phyloP scores from a whole-genome alignment of 306 rosid genomes.

The Potentilla sterilis region DNA sequence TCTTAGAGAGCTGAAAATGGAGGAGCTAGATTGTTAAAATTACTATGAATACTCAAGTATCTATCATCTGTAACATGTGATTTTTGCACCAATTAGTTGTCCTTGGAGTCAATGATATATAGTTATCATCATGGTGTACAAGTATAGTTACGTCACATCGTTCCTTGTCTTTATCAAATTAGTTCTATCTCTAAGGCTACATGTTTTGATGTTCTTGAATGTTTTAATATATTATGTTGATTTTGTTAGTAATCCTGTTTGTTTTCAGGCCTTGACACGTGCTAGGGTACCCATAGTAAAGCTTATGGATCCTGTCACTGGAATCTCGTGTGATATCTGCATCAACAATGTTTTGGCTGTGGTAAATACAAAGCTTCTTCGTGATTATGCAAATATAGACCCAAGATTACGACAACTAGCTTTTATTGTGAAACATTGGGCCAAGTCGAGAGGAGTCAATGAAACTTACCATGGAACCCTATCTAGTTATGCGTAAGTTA shows the following conservation, averaged over 20 bases:
- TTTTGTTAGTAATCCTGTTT: slow-evolving; percentile 16
- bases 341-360: slow-evolving; percentile 94
- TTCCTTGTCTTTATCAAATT: background rate
- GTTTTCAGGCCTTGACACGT: slow-evolving; percentile 84
- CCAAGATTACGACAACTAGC: slow-evolving; percentile 74
- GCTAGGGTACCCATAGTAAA: slow-evolving; percentile 98
- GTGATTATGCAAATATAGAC: slow-evolving; percentile 79
- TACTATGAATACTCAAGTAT: background rate
- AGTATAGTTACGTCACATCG: background rate
- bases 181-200: background rate
- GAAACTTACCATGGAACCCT: slow-evolving; percentile 97
- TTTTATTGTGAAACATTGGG: slow-evolving; percentile 94
- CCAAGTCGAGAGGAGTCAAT: slow-evolving; percentile 95
- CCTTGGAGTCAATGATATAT: background rate
- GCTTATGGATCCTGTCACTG: slow-evolving; percentile 92
- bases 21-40: background rate
- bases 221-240: background rate
- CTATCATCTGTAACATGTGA: background rate
- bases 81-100: too few species aligned
- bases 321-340: slow-evolving; percentile 94
- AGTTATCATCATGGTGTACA: background rate
- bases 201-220: background rate
- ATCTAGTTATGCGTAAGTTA: slow-evolving; percentile 97
- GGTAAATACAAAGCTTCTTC: slow-evolving; percentile 86
- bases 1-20: background rate